phyloP scores from a whole-genome alignment of 225 moss, liverwort and hornwort genomes.

The Bryoerythrophyllum caledonicum region DNA sequence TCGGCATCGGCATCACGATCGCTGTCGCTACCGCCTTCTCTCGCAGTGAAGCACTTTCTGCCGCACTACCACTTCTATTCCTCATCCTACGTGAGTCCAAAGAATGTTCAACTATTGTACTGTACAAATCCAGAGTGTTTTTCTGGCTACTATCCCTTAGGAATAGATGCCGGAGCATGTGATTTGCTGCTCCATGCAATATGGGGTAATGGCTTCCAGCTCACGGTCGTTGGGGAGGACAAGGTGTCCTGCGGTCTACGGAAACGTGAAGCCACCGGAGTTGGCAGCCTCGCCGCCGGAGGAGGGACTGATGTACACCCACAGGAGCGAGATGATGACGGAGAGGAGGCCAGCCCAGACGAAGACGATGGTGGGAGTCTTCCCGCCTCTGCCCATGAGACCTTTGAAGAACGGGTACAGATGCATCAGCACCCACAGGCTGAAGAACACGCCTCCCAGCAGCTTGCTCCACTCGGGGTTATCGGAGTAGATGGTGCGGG shows the following conservation, averaged over 20 bases:
- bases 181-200: slow-evolving; percentile 8
- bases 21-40: slow-evolving; percentile 23
- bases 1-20: slow-evolving; percentile 31
- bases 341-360: slow-evolving; percentile 89
- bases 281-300: slow-evolving; percentile 28
- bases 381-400: slow-evolving; percentile 86
- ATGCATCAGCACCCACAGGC: slow-evolving; percentile 82
- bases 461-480: slow-evolving; percentile 88
- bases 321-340: slow-evolving; percentile 85
- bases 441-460: slow-evolving; percentile 87
- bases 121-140: slow-evolving; percentile 43
- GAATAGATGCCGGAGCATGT: slow-evolving; percentile 23
- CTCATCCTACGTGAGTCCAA: slow-evolving; percentile 50
- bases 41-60: slow-evolving; percentile 17
- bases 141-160: slow-evolving; percentile 22
- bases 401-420: slow-evolving; percentile 95
- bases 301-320: slow-evolving; percentile 77
- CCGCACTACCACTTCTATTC: slow-evolving; percentile 26
- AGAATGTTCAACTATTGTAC: slow-evolving; percentile 48
- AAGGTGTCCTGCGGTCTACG: slow-evolving; percentile 26
- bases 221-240: neutral
- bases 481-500: slow-evolving; percentile 65
- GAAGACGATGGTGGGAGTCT: slow-evolving; percentile 84
- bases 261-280: slow-evolving; percentile 59
- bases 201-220: neutral